Percentiles rank a stretch among this genome's conserved stretches.
Evolutionary conservation across 148 eudicot species (phyloP).

Genomic region (Bassia scoparia): DNA sequence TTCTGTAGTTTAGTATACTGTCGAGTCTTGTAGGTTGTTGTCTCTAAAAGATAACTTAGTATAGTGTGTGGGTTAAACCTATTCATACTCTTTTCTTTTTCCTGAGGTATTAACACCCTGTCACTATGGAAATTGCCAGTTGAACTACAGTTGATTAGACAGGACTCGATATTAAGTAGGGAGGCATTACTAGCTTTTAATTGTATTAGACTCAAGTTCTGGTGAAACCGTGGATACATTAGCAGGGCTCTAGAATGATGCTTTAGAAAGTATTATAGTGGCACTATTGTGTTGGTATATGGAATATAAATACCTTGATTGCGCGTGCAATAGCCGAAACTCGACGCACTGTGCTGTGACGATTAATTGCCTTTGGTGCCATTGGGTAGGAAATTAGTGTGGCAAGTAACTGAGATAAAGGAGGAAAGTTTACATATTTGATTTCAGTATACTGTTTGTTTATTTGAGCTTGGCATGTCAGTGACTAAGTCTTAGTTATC

Average conservation of each 20-base stretch:
- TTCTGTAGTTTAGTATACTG: constrained; percentile 64
- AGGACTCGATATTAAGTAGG: constrained; percentile 94
- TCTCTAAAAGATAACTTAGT: too few species aligned
- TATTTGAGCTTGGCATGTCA: constrained; percentile 14
- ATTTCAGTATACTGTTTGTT: background rate
- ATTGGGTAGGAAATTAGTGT: constrained; percentile 99
- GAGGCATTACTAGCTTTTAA: too few species aligned
- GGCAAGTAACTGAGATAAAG: constrained; percentile 93
- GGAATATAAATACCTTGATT: constrained; percentile 97
- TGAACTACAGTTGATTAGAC: constrained; percentile 95
- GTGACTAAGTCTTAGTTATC: background rate
- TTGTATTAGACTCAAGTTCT: too few species aligned
- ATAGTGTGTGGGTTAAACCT: background rate
- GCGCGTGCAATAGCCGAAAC: constrained; percentile 94
- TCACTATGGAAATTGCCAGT: constrained; percentile 96
- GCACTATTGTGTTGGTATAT: constrained; percentile 95
- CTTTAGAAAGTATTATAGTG: constrained; percentile 85
- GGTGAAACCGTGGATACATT: constrained; percentile 99
- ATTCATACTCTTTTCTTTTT: background rate
- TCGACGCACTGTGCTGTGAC: constrained; percentile 94
- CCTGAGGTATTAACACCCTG: constrained; percentile 95
- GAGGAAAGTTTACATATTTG: background rate
- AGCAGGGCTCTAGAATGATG: constrained; percentile 82
- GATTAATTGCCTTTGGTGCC: constrained; percentile 94
- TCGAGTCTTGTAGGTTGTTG: constrained; percentile 13